These are phyloP conservation scores for Kwoniella sp. DNA, from an alignment of 768 basidiomycete genomes.

Conservation along the genomic window DNA sequence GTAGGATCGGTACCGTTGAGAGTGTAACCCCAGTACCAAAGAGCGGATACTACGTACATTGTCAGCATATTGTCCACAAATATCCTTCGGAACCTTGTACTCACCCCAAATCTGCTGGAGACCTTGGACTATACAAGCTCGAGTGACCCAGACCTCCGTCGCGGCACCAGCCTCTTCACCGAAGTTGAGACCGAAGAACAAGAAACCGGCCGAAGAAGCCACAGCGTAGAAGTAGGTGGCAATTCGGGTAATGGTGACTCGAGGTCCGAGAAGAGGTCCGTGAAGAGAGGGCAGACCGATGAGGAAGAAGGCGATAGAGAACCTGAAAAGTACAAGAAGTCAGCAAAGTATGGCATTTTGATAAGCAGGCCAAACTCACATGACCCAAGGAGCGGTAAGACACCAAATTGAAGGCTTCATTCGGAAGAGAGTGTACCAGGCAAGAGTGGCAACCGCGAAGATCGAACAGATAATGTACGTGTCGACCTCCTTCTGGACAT, in stretches of 20 bases:
- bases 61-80: too few species aligned
- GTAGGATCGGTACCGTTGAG: constrained; percentile 63
- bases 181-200: constrained; percentile 93
- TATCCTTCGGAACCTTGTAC: too few species aligned
- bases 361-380: constrained; percentile 53
- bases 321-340: constrained; percentile 58
- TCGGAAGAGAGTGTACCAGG: constrained; percentile 90
- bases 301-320: constrained; percentile 84
- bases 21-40: constrained; percentile 94
- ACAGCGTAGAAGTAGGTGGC: constrained; percentile 90
- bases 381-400: constrained; percentile 82
- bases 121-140: constrained; percentile 91
- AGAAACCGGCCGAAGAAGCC: constrained; percentile 89
- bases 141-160: constrained; percentile 88
- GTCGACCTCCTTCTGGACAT: constrained; percentile 76
- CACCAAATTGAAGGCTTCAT: constrained; percentile 85
- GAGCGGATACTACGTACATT: constrained; percentile 84
- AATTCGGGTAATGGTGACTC: constrained; percentile 69
- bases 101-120: constrained; percentile 96
- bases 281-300: constrained; percentile 83
- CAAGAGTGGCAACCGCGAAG: constrained; percentile 79
- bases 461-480: constrained; percentile 88
- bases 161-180: constrained; percentile 98
- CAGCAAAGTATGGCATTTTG: background rate
- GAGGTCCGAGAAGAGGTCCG: constrained; percentile 64